Evolutionary conservation across 345 rosid genomes (phyloP), one percentile per base, ranked within the genome.

Genomic region (Capsella bursapastoris): DNA sequence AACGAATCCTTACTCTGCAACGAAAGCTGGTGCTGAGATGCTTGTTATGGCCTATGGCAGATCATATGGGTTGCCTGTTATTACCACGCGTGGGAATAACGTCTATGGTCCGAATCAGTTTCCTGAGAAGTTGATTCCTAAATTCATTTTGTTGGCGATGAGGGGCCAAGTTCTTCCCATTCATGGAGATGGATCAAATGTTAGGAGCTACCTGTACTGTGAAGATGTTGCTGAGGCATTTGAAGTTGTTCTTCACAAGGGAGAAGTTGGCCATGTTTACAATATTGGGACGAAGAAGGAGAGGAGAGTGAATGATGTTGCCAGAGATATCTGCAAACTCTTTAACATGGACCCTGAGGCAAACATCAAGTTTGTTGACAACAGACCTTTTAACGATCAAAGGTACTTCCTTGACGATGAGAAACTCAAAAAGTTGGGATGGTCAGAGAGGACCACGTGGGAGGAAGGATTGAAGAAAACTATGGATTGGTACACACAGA

Each of bases 11-110:
- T 92, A 88, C 84, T 91, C 97, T 57, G 96, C 97, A 1, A 89
- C 97, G 0, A 91, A 91, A 79, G 97, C 96, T 59, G 93, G 93
- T 16, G 96, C 96, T 1, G 96, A 90, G 74, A 92, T 92, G 97
- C 97, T 92, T 79, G 97, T 92, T 61, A 89, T 92, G 97, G 97
- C 97, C 6, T 92, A 90, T 75, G 97, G 96, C 7, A 76, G 97
- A 73, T 90, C 96, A 0, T 92, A 92, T 44, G 97, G 97, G 0
- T 73, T 92, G 47, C 97, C 97, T 64, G 97, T 92, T 63, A 92
- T 92, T 34, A 92, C 97, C 1, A 92, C 96, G 7, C 96, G 97
- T 70, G 97, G 97, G 4, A 91, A 91, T 85, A 91, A 91, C 64
- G 97, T 91, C 28, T 91, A 89, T 65, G 97, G 97, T 3, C 97